Evolutionary conservation across 257 asterid genomes (phyloP).

Genomic region (Euphrasia confusa): DNA sequence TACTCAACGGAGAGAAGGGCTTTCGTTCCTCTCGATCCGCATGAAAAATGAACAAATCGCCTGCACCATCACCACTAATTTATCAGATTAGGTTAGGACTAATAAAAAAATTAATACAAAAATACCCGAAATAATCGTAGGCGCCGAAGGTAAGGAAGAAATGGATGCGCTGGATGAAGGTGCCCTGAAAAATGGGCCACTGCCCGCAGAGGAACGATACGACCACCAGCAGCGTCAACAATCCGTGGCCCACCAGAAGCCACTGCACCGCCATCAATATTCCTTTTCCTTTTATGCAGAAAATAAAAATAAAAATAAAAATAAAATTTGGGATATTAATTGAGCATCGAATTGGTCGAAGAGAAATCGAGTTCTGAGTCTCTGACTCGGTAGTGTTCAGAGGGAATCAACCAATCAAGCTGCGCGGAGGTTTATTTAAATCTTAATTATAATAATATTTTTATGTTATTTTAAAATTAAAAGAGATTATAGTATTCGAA

Average conservation of each 20-base stretch:
- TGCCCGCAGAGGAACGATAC: conserved; percentile 92
- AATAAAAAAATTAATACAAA: neutral
- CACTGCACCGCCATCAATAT: conserved; percentile 64
- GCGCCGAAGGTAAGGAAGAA: conserved; percentile 83
- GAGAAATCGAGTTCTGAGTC: no score
- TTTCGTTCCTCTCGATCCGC: conserved; percentile 65
- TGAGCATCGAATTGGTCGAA: neutral
- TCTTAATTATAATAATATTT: no score
- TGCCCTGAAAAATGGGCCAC: conserved; percentile 94
- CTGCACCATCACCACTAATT: conserved; percentile 38
- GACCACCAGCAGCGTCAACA: conserved; percentile 63
- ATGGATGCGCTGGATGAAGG: conserved; percentile 72
- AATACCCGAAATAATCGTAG: conserved; percentile 70
- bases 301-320: neutral
- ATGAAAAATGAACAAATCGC: conserved; percentile 53
- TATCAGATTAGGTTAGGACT: conserved; percentile 6
- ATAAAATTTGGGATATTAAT: neutral
- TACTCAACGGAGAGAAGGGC: conserved; percentile 64
- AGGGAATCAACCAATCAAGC: no score
- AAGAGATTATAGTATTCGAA: no score
- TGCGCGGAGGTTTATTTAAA: no score
- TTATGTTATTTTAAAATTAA: no score
- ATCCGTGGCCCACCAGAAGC: conserved; percentile 80
- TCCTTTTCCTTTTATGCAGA: neutral
- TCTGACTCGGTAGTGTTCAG: no score